phyloP scores from a whole-genome alignment of 2,329 filamentous ascomycete genomes.

The Mycogone perniciosa region DNA sequence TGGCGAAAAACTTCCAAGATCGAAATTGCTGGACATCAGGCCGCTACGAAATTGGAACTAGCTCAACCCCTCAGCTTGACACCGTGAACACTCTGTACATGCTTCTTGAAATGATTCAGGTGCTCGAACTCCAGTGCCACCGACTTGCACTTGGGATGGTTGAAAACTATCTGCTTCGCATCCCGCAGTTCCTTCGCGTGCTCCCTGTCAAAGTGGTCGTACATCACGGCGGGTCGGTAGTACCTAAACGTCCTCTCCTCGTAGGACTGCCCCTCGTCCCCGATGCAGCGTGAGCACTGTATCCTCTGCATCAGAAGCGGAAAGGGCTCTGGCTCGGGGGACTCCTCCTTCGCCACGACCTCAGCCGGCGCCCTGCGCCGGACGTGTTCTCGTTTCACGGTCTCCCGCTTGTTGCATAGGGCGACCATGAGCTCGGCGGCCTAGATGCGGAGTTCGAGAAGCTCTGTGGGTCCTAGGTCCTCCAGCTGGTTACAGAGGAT shows the following conservation, averaged over 20 bases:
- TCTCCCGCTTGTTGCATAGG: slow-evolving; percentile 20
- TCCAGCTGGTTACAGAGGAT: slow-evolving; percentile 16
- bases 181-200: too few relatives aligned
- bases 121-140: too few relatives aligned
- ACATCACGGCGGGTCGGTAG: not conserved
- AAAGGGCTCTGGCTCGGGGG: slow-evolving; percentile 1
- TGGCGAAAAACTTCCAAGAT: too few relatives aligned
- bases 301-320: slow-evolving; percentile 3
- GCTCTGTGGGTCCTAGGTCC: slow-evolving; percentile 12
- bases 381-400: slow-evolving; percentile 9
- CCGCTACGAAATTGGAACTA: too few relatives aligned
- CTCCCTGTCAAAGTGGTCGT: slow-evolving; percentile 1
- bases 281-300: slow-evolving; percentile 2
- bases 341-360: slow-evolving; percentile 5
- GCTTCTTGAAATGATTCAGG: too few relatives aligned
- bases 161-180: too few relatives aligned
- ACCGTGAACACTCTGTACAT: too few relatives aligned
- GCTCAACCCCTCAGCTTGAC: too few relatives aligned
- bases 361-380: not conserved
- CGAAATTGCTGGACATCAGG: too few relatives aligned
- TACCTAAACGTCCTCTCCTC: slow-evolving; percentile 1
- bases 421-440: slow-evolving; percentile 16
- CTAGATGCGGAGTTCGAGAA: slow-evolving; percentile 13
- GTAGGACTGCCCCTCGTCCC: not conserved
- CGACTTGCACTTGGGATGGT: too few relatives aligned